A percentile compares a stretch with the other conserved stretches of the same genome.
phyloP scores from a whole-genome alignment of 2,329 filamentous ascomycete species.

The Pseudogymnoascus sp. region DNA sequence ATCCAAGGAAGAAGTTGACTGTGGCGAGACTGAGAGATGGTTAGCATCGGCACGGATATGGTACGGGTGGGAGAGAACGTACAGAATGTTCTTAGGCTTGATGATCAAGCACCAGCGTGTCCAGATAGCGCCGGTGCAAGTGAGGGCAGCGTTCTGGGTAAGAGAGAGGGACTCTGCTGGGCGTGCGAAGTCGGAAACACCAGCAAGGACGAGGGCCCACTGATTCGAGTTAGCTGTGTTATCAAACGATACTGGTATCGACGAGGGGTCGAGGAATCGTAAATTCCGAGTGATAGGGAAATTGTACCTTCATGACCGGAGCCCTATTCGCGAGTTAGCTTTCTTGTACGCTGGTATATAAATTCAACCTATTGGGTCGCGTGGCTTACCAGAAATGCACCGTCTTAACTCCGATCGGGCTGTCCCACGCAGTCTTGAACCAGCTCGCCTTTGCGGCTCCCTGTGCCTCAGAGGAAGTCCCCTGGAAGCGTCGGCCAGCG shows the following conservation, averaged over 20 bases:
- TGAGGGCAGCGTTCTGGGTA: conserved; percentile 85
- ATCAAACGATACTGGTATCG: neutral
- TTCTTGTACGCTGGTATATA: conserved; percentile 3
- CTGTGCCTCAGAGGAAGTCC: conserved; percentile 50
- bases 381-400: conserved; percentile 87
- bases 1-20: conserved; percentile 96
- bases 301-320: conserved; percentile 76
- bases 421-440: conserved; percentile 79
- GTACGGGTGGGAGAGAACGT: conserved; percentile 32
- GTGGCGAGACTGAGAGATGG: conserved; percentile 62
- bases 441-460: conserved; percentile 42
- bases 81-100: conserved; percentile 87
- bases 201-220: conserved; percentile 91
- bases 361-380: neutral
- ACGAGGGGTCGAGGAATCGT: neutral
- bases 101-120: conserved; percentile 98
- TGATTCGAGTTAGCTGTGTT: conserved; percentile 33
- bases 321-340: conserved; percentile 52
- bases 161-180: conserved; percentile 89
- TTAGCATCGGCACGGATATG: conserved; percentile 12
- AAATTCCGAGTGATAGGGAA: neutral
- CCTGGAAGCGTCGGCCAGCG: conserved; percentile 61
- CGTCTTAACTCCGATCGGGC: conserved; percentile 77
- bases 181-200: conserved; percentile 83
- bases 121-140: conserved; percentile 91